Evolutionary conservation across 805 yeast species (phyloP), one percentile per base, ranked within the genome.

Genomic region (Ogataea minuta): DNA sequence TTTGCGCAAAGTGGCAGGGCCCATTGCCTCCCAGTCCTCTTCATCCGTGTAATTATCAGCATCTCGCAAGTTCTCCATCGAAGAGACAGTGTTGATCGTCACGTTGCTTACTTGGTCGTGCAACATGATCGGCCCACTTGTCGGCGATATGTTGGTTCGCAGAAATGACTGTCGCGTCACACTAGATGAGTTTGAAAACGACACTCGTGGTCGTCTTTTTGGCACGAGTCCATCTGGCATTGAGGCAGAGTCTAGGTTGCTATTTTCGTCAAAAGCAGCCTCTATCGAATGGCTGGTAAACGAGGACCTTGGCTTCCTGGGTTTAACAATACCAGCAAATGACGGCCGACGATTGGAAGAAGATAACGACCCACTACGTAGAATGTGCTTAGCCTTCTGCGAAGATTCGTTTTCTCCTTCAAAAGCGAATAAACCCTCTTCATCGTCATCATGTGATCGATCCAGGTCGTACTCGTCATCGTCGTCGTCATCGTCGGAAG

Each of bases 1-100:
- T 29, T 50, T 56, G 28, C 59, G 48, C 21, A 88, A 66, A 29
- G 77, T 67, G 26, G 76, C 81, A 0, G 96, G 89, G 1, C 97
- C 97, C 38, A 90, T 82, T 0, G 88, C 66, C 46, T 81, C 84
- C 99, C 99, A 91, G 62, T 91, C 98, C 62, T 91, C 99, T 57
- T 91, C 98, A 61, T 91, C 99, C 0, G 99, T 91, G 36, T 43
- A 52, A 54, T 87, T 95, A 30, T 80, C 73, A 36, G 35, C 27
- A 12, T 30, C 42, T 23, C 35, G 34, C 9, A 43, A 29, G 25
- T 44, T 49, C 15, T 52, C 53, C 13, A 56, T 50, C 12, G 64
- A 51, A 14, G 44, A 23, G 5, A 29, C 33, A 14, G 42, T 37
- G 19, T 48, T 45, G 15, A 55, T 49, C 8, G 53, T 39, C 23